These are phyloP conservation scores for Xeromyces bisporus DNA, from an alignment of 495 filamentous ascomycete species.

Conservation along the genomic window DNA sequence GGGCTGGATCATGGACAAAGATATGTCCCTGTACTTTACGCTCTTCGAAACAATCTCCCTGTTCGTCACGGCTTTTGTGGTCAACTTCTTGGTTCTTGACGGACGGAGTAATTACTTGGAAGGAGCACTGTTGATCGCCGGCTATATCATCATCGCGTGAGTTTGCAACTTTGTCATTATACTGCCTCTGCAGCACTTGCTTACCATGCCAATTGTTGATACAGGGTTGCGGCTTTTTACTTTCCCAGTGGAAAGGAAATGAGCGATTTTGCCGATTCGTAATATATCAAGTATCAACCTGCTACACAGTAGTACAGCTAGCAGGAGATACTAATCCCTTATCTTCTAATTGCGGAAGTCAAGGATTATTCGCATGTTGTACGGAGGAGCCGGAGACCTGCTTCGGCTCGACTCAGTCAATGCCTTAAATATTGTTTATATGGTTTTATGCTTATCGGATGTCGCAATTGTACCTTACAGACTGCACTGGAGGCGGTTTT, in stretches of 20 bases:
- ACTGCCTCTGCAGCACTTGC: not conserved
- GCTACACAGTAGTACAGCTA: too few relatives aligned
- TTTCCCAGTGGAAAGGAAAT: conserved; percentile 14
- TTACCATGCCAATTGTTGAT: conserved; percentile 2
- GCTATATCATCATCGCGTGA: conserved; percentile 45
- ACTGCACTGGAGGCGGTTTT: too few relatives aligned
- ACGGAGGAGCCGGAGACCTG: too few relatives aligned
- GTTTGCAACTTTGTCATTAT: conserved; percentile 1
- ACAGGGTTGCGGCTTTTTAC: conserved; percentile 22
- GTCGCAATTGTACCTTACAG: too few relatives aligned
- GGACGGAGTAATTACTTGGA: conserved; percentile 82
- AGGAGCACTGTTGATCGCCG: conserved; percentile 62
- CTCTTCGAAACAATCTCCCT: conserved; percentile 79
- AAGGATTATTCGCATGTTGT: too few relatives aligned
- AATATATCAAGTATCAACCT: too few relatives aligned
- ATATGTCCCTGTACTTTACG: conserved; percentile 83
- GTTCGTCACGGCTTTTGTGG: conserved; percentile 72
- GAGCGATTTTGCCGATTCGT: too few relatives aligned
- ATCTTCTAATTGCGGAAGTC: too few relatives aligned
- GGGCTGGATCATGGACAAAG: conserved; percentile 68
- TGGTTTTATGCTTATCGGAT: too few relatives aligned
- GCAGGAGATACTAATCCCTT: too few relatives aligned
- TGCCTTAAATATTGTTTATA: too few relatives aligned
- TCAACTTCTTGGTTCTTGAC: conserved; percentile 81
- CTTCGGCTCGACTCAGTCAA: too few relatives aligned